Evolutionary conservation across 139 green algal species (phyloP), one percentile per base, ranked within the genome.

Genomic region (Auxenochlorella pyrenoidosa): DNA sequence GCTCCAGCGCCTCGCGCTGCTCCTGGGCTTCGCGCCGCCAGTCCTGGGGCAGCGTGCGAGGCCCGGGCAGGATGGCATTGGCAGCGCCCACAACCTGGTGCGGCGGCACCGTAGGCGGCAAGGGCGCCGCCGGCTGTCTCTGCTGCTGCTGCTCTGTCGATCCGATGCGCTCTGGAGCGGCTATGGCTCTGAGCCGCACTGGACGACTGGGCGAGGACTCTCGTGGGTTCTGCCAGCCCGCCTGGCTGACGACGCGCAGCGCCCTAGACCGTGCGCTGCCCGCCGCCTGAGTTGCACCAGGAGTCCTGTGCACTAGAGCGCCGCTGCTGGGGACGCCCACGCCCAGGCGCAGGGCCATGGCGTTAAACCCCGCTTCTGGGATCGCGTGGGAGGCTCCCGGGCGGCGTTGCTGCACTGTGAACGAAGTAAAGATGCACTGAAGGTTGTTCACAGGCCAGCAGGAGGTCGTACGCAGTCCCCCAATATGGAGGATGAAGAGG

Each of bases 1-100:
- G 78, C 54, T 83, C 78, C 54, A 83, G 78, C 19, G 60, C 78
- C 18, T 60, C n/a, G 12, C 78, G 78, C 30, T 51, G 78, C 18
- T 71, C 54, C 78, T 83, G 16, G 19, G 38, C 70, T n/a, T 76
- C 70, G 18, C 34, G 34, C 10, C 70, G 70, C 70, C 70, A 44
- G 5, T 76, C 70, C 19, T 63, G 54, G 13, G 34, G 34, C 34
- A 76, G n/a, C 70, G 70, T 76, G n/a, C 21, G 70, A 18, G 70
- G 70, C 16, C 70, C 34, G 8, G 70, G 70, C 51, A 83, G 34
- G 32, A 83, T 83, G 78, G 60, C 63, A 51, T 60, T 83, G 51
- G 78, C 34, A 3, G 78, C 78, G 18, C 41, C n/a, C 21, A 19
- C n/a, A 3, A 58, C 28, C 16, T 47, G 78, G 30, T 83, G 78